Evolutionary conservation across 768 basidiomycete species (phyloP), one percentile per base, ranked within the genome.

Genomic region (Candolleomyces efflorescens): DNA sequence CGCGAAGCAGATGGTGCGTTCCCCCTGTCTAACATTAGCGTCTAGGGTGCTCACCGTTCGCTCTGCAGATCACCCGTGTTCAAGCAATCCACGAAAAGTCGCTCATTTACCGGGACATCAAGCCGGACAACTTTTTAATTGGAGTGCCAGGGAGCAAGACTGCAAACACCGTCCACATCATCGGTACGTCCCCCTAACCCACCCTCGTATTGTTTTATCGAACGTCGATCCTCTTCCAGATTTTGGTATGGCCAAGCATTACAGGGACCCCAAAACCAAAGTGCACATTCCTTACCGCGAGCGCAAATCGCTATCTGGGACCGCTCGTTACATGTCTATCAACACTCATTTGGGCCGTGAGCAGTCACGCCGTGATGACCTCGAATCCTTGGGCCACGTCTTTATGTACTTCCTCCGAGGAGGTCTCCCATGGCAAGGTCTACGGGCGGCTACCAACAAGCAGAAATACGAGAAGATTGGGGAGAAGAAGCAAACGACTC

Each of bases 401-500:
- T 98, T 98, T 78, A 98, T 99, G 92, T 99, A 99, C 73, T 99
- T 99, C 73, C 72, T 99, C 64, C 83, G 96, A 4, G 96, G 96
- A 23, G 94, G 94, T 18, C 81, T 99, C 56, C 96, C 96, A 24
- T 99, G 96, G 96, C 96, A 99, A 71, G 96, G 96, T 47, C 78
- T 99, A 61, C 86, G 95, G 67, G 97, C 96, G 20, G 94, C 94
- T 9, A 99, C 96, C 1, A 98, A 99, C 81, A 98, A 98, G 77
- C 96, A 98, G 72, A 98, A 98, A 77, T 99, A 99, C 70, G 97
- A 99, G 75, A 98, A 98, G 79, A 99, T 99, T 64, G 97, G 96
- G 49, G 97, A 97, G 78, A 98, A 98, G 82, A 99, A 94, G 76
- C 96, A 98, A 73, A 89, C 84, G 7, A 97, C 96, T 15, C 80